Base-by-base conservation (phyloP, 352 stramenopile genomes). In the Phytopythium ostracodes region DNA sequence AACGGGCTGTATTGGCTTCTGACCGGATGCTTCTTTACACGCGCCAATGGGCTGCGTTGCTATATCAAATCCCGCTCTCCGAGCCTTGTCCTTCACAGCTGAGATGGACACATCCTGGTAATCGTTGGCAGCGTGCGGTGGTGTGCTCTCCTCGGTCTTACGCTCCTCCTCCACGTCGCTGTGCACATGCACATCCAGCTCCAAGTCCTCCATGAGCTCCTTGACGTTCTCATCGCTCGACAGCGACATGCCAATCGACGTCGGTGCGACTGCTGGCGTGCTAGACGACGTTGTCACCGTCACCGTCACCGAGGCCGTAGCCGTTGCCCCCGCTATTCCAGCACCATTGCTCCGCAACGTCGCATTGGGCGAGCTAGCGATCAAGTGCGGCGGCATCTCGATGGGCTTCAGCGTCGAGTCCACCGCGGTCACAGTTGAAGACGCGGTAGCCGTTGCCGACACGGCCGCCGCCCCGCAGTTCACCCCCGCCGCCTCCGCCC, bases 121-220 rank as follows among this genome's bases (percentile, higher is more conserved):
- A 4, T 31, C 65, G 27, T 65, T 68, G n/a, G 66, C 33, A 18
- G 77, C 46, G 57, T 81, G 66, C 10, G 70, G 67, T 11, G 72
- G 74, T 17, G 72, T 82, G 38, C 68, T 81, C 57, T 87, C 77
- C 40, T 88, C 79, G 10, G 73, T 87, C 62, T 88, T 86, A 29
- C 43, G 49, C 64, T 87, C 79, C 55, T 86, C 64, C 0, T 62
- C 63, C 15, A 63, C 68, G 2, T 42, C 49, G 43, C 71, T 58
- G 1, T 52, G 63, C 14, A 62, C 58, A 4, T 69, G 56, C 24
- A 71, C 18, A 15, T 87, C 65, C 38, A 92, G 52, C 10, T 81
- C 50, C 56, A 88, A 58, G 43, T 81, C 72, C 46, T 75, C 62
- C 70, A 91, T 82, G 50, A 91, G 38, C 46, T 68, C 75, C 14